A percentile compares a stretch with the other conserved stretches of the same genome.
These are phyloP conservation scores for Handroanthus guayacan DNA, from an alignment of 257 asterid genomes.

Conservation along the genomic window DNA sequence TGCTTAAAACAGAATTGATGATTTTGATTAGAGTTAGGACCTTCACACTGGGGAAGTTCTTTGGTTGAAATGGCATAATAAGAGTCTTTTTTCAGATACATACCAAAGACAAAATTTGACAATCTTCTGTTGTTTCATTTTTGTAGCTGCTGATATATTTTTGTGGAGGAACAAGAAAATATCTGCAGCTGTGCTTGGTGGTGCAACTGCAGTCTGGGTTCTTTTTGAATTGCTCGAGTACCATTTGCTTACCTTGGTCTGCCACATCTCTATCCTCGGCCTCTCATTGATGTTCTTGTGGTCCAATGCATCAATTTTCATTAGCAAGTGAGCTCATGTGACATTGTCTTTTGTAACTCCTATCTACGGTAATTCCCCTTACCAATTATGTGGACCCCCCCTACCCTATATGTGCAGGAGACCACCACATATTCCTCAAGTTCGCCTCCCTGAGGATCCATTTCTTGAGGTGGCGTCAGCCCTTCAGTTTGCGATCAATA, in stretches of 20 bases:
- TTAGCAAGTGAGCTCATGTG: slow-evolving; percentile 66
- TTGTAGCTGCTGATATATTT: slow-evolving; percentile 85
- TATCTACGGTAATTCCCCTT: neutral
- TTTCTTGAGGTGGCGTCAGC: slow-evolving; percentile 69
- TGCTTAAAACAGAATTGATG: neutral
- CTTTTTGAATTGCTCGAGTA: slow-evolving; percentile 79
- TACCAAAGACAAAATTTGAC: slow-evolving; percentile 20
- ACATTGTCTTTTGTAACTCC: neutral
- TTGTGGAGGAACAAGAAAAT: slow-evolving; percentile 92
- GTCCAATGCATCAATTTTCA: slow-evolving; percentile 75
- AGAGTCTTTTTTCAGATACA: neutral
- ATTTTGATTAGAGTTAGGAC: neutral
- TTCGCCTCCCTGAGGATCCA: slow-evolving; percentile 70
- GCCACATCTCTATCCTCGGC: slow-evolving; percentile 63
- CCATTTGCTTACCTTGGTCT: slow-evolving; percentile 79
- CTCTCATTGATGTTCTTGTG: slow-evolving; percentile 76
- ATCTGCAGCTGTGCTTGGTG: slow-evolving; percentile 78
- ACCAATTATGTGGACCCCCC: neutral
- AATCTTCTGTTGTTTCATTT: slow-evolving; percentile 19
- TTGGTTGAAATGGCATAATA: neutral
- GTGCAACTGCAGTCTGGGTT: slow-evolving; percentile 84
- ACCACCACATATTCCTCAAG: slow-evolving; percentile 79
- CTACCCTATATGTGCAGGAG: slow-evolving; percentile 56
- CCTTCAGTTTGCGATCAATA: slow-evolving; percentile 65
- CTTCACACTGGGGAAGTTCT: neutral